Base-by-base conservation (phyloP, 2,329 filamentous ascomycete genomes). In the Aspergillus texensis region DNA sequence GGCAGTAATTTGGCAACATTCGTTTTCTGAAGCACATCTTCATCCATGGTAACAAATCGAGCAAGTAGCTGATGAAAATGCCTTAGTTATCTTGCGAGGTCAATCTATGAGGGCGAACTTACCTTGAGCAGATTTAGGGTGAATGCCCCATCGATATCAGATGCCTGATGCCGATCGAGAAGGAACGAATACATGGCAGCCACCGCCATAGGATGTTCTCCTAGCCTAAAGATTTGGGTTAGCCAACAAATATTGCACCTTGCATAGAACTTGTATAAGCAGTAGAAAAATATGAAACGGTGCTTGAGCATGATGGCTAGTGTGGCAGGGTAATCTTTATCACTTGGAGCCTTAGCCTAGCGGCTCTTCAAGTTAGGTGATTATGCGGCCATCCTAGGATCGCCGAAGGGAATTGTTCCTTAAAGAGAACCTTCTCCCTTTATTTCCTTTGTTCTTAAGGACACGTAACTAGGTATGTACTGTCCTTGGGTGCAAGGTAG, bases 1-100 rank as follows among this genome's bases (percentile, higher is more conserved):
- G 82, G 81, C 19, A 89, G 75, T 19, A 88, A 79, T 70, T 88
- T 89, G 60, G 81, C 80, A 34, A 88, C 76, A 68, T 88, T 88
- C 10, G 85, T 87, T 71, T 86, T 87, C 68, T 87, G 83, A 28
- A 89, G 78, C 56, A 84, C 80, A 57, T 86, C 84, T 63, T 83
- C 82, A 62, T 85, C 87, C 69, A 89, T 78, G 8, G 85, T 88
- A 16, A 82, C 81, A 65, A 86, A 88, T 50, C 80, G 80, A 32
- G 81, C 77, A 68, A 89, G 80, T 54, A 88, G 75, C 81, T 87
- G 39, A 32, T 57, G 6, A 14, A n/a, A 32, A 32, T 28, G 30
- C 41, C 62, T 79, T 63, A 79, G 74, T 62, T 26, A 26, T 57
- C 45, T 19, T 24, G 32, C 56, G 19, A 50, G 43, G 41, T 10